These are phyloP conservation scores for Clavariopsis aquatica DNA, from an alignment of 495 filamentous ascomycete species.

Conservation along the genomic window DNA sequence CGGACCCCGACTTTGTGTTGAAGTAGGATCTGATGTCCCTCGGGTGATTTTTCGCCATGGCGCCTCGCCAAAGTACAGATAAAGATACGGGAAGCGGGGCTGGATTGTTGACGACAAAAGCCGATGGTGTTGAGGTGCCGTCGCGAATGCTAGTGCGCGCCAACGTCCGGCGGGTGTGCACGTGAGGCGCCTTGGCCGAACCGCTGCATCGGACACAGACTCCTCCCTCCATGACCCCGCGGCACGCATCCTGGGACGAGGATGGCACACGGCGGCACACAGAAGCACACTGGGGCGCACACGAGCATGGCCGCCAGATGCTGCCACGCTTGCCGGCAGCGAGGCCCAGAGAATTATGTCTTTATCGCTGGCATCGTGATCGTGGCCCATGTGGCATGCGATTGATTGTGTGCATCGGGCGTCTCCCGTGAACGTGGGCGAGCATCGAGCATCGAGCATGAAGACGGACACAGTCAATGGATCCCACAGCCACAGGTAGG, in stretches of 20 bases:
- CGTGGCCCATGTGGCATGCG: too few relatives aligned
- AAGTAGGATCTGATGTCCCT: conserved; percentile 27
- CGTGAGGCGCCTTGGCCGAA: not conserved
- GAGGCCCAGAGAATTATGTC: too few relatives aligned
- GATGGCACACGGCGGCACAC: too few relatives aligned
- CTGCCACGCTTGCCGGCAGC: too few relatives aligned
- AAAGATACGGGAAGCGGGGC: not conserved
- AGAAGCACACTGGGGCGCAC: not conserved
- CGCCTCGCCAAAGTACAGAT: not conserved
- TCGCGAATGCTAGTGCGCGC: not conserved
- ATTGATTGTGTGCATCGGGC: too few relatives aligned
- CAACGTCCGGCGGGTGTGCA: not conserved
- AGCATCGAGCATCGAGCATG: too few relatives aligned
- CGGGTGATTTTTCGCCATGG: not conserved
- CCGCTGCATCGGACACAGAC: not conserved
- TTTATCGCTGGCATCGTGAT: too few relatives aligned
- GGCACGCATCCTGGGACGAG: not conserved
- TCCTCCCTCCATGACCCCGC: not conserved
- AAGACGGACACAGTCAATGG: not conserved
- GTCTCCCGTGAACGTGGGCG: too few relatives aligned
- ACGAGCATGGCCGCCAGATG: too few relatives aligned
- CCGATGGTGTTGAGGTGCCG: not conserved
- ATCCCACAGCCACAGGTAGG: not conserved
- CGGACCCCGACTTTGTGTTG: conserved; percentile 3
- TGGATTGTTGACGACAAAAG: not conserved